Percentiles rank a stretch among this genome's conserved stretches.
phyloP scores from a whole-genome alignment of 225 moss, liverwort and hornwort species.

The Bryum argenteum region DNA sequence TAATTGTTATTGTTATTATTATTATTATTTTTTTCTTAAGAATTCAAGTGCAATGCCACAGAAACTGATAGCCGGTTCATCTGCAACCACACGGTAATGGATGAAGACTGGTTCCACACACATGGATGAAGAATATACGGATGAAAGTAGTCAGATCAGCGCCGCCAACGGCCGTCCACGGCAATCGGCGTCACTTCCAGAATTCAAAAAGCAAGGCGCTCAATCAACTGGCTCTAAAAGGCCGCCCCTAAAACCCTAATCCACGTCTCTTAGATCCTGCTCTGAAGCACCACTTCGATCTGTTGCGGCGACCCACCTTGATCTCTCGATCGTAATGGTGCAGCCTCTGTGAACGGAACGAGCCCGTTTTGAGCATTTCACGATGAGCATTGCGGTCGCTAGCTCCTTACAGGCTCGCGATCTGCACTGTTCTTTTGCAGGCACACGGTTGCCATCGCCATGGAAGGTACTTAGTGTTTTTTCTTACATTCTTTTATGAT shows the following conservation, averaged over 20 bases:
- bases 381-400: conserved; percentile 18
- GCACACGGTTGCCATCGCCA: background rate
- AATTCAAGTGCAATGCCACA: no score
- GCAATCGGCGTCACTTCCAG: background rate
- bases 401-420: background rate
- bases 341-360: background rate
- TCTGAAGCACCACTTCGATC: background rate
- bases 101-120: no score
- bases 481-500: no score
- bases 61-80: no score
- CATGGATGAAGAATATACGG: no score
- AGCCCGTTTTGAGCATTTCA: background rate
- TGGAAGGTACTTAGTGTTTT: conserved; percentile 13
- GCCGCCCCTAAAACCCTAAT: conserved; percentile 27
- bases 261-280: background rate
- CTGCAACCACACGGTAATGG: no score
- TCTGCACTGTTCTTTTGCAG: conserved; percentile 19
- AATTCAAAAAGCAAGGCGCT: conserved; percentile 22
- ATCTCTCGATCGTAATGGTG: background rate
- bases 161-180: background rate
- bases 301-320: background rate
- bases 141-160: background rate
- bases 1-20: no score
- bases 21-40: no score
- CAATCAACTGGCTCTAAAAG: background rate